Evolutionary conservation across 192 early-diverging fungal genomes (phyloP).

Genomic region (Podila clonocystis): DNA sequence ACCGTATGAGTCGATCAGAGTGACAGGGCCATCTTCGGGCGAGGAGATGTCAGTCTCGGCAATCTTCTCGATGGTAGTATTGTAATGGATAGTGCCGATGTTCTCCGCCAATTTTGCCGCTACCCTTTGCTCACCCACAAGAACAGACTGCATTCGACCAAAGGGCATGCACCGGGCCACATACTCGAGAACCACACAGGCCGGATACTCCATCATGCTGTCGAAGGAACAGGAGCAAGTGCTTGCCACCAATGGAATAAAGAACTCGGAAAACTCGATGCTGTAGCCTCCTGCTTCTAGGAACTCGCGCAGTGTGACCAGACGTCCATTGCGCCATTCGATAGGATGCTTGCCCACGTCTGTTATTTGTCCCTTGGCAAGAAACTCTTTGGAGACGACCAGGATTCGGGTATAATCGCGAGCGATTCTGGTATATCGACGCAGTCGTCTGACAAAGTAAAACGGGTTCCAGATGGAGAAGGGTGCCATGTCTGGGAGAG

Average conservation of each 20-base stretch:
- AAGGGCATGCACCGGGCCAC: constrained; percentile 51
- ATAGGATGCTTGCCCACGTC: constrained; percentile 45
- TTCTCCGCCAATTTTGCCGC: constrained; percentile 41
- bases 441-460: constrained; percentile 41
- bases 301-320: constrained; percentile 37
- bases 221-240: constrained; percentile 57
- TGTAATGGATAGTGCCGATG: constrained; percentile 40
- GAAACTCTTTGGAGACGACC: constrained; percentile 42
- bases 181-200: constrained; percentile 47
- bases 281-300: constrained; percentile 44
- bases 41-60: constrained; percentile 9
- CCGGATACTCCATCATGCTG: constrained; percentile 48
- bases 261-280: constrained; percentile 41
- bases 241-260: constrained; percentile 47
- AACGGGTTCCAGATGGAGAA: constrained; percentile 43
- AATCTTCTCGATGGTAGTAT: constrained; percentile 39
- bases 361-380: constrained; percentile 38
- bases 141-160: constrained; percentile 48
- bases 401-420: constrained; percentile 45
- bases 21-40: constrained; percentile 9
- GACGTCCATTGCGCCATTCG: constrained; percentile 43
- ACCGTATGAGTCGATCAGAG: constrained; percentile 29
- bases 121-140: constrained; percentile 32
- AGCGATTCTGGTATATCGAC: constrained; percentile 43
- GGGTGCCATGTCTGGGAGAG: constrained; percentile 36